Percentiles rank a stretch among this genome's conserved stretches.
These are phyloP conservation scores for Aspergillus chevalieri DNA, from an alignment of 2,329 filamentous ascomycete genomes.

Conservation along the genomic window DNA sequence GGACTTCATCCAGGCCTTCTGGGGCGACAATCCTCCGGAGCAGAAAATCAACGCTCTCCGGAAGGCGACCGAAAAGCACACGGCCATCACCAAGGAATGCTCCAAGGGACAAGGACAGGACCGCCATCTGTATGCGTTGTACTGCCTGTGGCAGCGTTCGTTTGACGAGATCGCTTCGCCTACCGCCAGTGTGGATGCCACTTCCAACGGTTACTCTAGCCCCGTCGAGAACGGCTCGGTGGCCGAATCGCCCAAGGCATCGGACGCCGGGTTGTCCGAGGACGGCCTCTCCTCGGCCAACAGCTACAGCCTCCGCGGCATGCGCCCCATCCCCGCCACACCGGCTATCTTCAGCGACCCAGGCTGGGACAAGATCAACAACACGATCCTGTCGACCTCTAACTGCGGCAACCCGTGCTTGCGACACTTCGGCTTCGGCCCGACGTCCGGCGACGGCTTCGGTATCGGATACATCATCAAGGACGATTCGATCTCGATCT, in stretches of 20 bases:
- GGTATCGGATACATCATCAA: constrained; percentile 99
- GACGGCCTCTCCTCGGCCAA: constrained; percentile 42
- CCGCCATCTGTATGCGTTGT: constrained; percentile 86
- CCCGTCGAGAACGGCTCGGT: constrained; percentile 36
- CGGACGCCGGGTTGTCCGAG: constrained; percentile 37
- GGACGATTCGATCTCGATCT: constrained; percentile 82
- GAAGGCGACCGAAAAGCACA: constrained; percentile 77
- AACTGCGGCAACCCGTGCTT: constrained; percentile 96
- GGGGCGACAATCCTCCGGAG: constrained; percentile 78
- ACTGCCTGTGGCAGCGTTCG: constrained; percentile 88
- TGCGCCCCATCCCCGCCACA: constrained; percentile 41
- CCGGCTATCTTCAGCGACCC: constrained; percentile 79
- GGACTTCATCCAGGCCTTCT: constrained; percentile 90
- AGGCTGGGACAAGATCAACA: constrained; percentile 94
- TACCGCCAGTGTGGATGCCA: constrained; percentile 44
- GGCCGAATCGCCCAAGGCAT: constrained; percentile 21
- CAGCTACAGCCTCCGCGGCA: constrained; percentile 50
- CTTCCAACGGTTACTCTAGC: constrained; percentile 60
- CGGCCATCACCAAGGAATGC: constrained; percentile 71
- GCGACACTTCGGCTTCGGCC: constrained; percentile 93
- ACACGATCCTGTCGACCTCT: constrained; percentile 89
- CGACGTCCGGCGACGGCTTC: constrained; percentile 87
- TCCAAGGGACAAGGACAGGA: constrained; percentile 88
- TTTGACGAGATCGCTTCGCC: constrained; percentile 62
- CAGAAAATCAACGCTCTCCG: constrained; percentile 80